Percentiles rank a stretch among this genome's conserved stretches.
phyloP scores from a whole-genome alignment of 2,329 filamentous ascomycete species.

The Coniochaeta prunicola region DNA sequence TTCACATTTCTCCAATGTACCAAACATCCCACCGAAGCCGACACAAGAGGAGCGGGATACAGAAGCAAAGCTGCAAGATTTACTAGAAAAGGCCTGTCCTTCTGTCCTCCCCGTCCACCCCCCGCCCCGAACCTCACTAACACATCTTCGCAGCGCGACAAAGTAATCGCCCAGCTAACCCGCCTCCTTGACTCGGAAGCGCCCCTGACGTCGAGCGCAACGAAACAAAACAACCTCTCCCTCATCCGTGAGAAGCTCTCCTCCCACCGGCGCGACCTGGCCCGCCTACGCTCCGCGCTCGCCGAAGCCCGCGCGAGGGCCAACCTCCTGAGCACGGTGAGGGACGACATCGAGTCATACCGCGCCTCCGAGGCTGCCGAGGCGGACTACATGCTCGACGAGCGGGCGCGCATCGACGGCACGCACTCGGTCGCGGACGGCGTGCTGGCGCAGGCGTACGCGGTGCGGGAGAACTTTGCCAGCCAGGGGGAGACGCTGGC shows the following conservation, averaged over 20 bases:
- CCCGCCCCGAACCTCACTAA: constrained; percentile 5
- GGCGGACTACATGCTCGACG: constrained; percentile 94
- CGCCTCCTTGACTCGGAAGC: constrained; percentile 92
- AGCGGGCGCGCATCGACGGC: constrained; percentile 77
- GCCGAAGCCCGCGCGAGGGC: constrained; percentile 74
- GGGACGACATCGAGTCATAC: constrained; percentile 87
- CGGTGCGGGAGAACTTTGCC: constrained; percentile 86
- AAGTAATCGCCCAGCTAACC: constrained; percentile 71
- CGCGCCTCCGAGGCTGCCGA: constrained; percentile 77
- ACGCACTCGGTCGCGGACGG: constrained; percentile 85
- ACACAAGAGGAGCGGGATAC: constrained; percentile 76
- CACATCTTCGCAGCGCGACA: constrained; percentile 59
- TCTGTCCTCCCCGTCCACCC: neutral
- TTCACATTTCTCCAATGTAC: constrained; percentile 78
- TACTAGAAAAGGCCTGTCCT: constrained; percentile 66
- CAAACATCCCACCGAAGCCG: constrained; percentile 74
- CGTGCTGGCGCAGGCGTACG: constrained; percentile 91
- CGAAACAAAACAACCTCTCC: constrained; percentile 95
- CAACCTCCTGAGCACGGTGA: constrained; percentile 85
- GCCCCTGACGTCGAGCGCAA: constrained; percentile 74
- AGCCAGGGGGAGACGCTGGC: constrained; percentile 81
- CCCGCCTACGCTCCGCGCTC: constrained; percentile 66
- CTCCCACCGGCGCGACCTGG: constrained; percentile 78
- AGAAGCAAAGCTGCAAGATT: constrained; percentile 74
- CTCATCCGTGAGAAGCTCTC: constrained; percentile 85